These are phyloP conservation scores for Platanthera guangdongensis DNA, from an alignment of 106 monocot species.

Conservation along the genomic window DNA sequence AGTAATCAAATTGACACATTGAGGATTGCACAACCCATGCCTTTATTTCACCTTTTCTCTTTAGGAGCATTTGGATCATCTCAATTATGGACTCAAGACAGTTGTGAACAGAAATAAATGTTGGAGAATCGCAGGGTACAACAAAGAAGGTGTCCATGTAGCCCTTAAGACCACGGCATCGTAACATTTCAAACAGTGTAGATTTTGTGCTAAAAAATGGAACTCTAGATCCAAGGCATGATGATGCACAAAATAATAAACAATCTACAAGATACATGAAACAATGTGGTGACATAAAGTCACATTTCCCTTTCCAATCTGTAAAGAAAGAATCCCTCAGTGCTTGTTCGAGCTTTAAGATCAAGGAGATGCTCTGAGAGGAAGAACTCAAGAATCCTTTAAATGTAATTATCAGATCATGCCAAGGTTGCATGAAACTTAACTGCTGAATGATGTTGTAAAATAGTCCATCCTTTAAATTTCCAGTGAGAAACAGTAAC, in stretches of 20 bases:
- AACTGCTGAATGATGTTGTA: neutral
- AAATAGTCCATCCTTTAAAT: neutral
- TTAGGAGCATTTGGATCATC: too few species aligned
- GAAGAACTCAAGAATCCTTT: neutral
- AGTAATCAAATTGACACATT: neutral
- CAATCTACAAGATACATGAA: neutral
- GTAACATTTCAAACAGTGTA: neutral
- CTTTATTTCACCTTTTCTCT: neutral
- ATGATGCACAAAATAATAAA: conserved; percentile 1
- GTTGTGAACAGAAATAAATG: neutral
- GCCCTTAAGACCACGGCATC: neutral
- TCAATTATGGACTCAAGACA: neutral
- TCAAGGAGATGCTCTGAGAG: neutral
- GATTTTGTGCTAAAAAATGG: neutral
- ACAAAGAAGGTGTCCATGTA: neutral
- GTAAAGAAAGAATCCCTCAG: neutral
- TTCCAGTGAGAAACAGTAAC: neutral
- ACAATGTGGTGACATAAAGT: neutral
- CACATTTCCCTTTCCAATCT: neutral
- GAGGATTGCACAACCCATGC: neutral
- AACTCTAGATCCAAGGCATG: neutral
- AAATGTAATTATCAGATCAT: neutral
- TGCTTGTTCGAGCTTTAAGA: neutral
- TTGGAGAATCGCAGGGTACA: neutral
- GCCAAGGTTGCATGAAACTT: neutral